Evolutionary conservation across 768 basidiomycete genomes (phyloP), one percentile per base, ranked within the genome.

Genomic region (Tricholoma terreum): DNA sequence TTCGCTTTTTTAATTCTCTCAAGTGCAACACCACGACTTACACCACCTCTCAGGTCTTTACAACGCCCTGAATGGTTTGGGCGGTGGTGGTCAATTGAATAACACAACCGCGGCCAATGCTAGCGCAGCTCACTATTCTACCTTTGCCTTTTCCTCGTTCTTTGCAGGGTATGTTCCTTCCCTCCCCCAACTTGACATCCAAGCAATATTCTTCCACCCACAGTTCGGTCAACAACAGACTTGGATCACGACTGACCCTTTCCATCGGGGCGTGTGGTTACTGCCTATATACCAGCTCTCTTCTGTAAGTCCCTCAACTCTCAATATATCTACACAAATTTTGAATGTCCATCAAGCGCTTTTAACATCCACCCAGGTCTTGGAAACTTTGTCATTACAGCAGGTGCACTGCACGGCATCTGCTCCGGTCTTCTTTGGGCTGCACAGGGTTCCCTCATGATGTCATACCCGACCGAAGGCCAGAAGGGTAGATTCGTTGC

Each of bases 401-500:
- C 89, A 2, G 91, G 90, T 17, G 85, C 86, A 33, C 64, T 90
- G 55, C 83, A 91, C 15, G 91, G 91, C 15, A 61, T 90, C 50
- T 89, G 86, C 63, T 90, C 80, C 1, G 79, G 79, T 50, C 65
- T 93, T 43, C 73, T 92, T 8, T 92, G 90, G 91, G 86, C 89
- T 1, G 88, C 90, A 0, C 90, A 92, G 64, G 92, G 90, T n/a
- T 85, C 84, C 15, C 74, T 93, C 57, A 92, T 92, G 84, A 72
- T 94, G 70, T 83, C 88, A 5, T 93, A 93, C 69, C 88, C 90
- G 0, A 90, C 88, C 0, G 90, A 92, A 67, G 66, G 70, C 46
- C 83, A 92, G 67, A 93, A 93, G 69, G 90, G 90, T 12, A 74
- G 71, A 33, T 92, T 80, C 70, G 90, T 93, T 54, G 85, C 80